phyloP scores from a whole-genome alignment of 257 asterid species.

The Solanum rostratum region DNA sequence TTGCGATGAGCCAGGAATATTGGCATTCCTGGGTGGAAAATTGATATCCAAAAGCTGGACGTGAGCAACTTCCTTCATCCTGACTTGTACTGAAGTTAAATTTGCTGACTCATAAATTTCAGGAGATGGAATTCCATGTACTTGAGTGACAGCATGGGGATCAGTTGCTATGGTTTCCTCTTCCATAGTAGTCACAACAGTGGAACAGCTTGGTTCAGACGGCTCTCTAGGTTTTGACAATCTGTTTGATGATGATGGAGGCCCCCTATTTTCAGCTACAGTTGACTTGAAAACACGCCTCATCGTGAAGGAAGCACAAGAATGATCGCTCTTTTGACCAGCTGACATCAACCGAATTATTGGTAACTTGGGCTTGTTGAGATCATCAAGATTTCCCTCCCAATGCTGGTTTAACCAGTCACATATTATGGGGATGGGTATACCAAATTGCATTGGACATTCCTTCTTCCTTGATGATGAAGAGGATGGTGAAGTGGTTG shows the following conservation, averaged over 20 bases:
- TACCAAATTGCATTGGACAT: slow-evolving; percentile 75
- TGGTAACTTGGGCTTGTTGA: slow-evolving; percentile 79
- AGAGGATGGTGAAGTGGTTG: slow-evolving; percentile 72
- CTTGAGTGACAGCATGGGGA: slow-evolving; percentile 22
- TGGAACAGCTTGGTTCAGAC: slow-evolving; percentile 31
- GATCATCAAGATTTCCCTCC: slow-evolving; percentile 95
- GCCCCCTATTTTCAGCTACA: slow-evolving; percentile 47
- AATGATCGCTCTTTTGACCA: slow-evolving; percentile 86
- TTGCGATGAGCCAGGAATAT: slow-evolving; percentile 26
- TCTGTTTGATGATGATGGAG: slow-evolving; percentile 39
- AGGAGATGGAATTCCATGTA: slow-evolving; percentile 67
- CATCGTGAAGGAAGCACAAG: slow-evolving; percentile 90
- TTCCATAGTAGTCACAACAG: slow-evolving; percentile 22
- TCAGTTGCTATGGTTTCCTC: slow-evolving; percentile 20
- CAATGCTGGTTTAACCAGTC: slow-evolving; percentile 94
- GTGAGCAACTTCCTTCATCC: slow-evolving; percentile 45
- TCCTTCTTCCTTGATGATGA: slow-evolving; percentile 78
- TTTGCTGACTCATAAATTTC: slow-evolving; percentile 64
- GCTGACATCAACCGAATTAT: slow-evolving; percentile 75
- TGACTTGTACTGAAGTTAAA: slow-evolving; percentile 39
- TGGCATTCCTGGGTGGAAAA: slow-evolving; percentile 63
- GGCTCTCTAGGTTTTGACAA: slow-evolving; percentile 32
- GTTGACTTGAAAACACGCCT: slow-evolving; percentile 69
- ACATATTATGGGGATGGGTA: slow-evolving; percentile 81
- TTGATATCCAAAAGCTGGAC: slow-evolving; percentile 82